Evolutionary conservation across 768 basidiomycete species (phyloP), one percentile per base, ranked within the genome.

Genomic region (Suillus discolor): DNA sequence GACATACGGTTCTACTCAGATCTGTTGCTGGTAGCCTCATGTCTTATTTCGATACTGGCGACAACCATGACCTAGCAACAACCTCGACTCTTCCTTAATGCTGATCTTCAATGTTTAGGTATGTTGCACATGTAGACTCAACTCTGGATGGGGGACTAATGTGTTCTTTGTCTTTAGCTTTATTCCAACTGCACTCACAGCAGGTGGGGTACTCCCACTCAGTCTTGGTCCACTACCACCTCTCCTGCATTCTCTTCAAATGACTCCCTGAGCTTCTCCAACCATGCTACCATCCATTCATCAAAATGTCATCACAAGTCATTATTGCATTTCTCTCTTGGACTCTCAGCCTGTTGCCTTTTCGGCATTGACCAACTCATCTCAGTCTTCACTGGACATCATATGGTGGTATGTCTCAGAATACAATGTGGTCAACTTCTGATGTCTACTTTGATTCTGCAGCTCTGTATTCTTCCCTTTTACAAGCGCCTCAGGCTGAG

Each of bases 161-260:
- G n/a, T n/a, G n/a, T n/a, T n/a, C n/a, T n/a, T n/a, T n/a, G n/a
- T n/a, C n/a, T n/a, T n/a, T n/a, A n/a, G n/a, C n/a, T n/a, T n/a
- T n/a, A n/a, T n/a, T n/a, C n/a, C n/a, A n/a, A n/a, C n/a, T n/a
- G n/a, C n/a, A n/a, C n/a, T n/a, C n/a, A n/a, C n/a, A n/a, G n/a
- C n/a, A n/a, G n/a, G n/a, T n/a, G n/a, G n/a, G n/a, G n/a, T n/a
- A 92, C 90, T 0, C 91, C 91, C 11, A 92, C 89, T 5, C 87
- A 89, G 74, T 77, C 84, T 57, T 86, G 86, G 39, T 87, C 87
- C 5, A 85, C 86, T 4, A 79, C 82, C 1, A 82, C 85, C 4
- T 81, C 87, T 23, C 81, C 82, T 44, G 74, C 80, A 60, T 79
- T 82, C 51, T 65, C 71, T 73, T 70, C 61, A 64, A 53, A 70